Base-by-base conservation (phyloP, 495 filamentous ascomycete genomes). In the Aspergillus ostianus region DNA sequence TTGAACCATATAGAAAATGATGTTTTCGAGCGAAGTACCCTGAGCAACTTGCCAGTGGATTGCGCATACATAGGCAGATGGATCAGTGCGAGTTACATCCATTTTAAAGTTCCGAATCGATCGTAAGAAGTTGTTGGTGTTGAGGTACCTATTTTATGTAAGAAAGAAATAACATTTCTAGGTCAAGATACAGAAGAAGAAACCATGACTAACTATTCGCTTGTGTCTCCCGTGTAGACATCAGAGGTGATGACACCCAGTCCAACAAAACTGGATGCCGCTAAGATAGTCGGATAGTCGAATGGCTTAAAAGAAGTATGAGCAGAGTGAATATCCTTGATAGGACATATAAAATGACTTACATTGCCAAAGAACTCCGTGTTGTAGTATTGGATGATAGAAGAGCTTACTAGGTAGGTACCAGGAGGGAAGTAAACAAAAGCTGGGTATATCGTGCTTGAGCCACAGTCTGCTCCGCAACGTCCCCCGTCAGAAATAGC, bases 361-460 rank as follows among this genome's bases (percentile, higher is more conserved):
- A 60, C 62, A 61, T 88, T 80, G 7, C 85, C 85, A 47, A 87
- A 65, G 47, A 88, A 72, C 68, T 88, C 80, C 3, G 87, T 88
- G 69, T 86, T 85, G 70, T 87, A 90, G 68, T 82, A 82, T 63
- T 85, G 79, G 56, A 87, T 72, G 48, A 90, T 82, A 0, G 85
- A 80, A 12, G 63, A 69, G 70, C 70, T 80, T 65, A 90, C 77
- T 5, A 83, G 60, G 58, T 90, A 89, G 6, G 80, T 88, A 19
- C 87, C 87, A 2, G 78, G 64, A 17, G 83, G 84, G 64, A 87
- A 86, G 61, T 81, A 87, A 18, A 86, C 74, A 7, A 81, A 55
- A 2, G 82, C 82, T 0, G 75, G 75, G 13, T 64, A 72, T 19
- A 67, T 71, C 0, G 81, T 82, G 23, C 70, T 72, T 6, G 79